Conservation (phyloP, 257 asterid genomes). For the Jasminum sambac region DNA sequence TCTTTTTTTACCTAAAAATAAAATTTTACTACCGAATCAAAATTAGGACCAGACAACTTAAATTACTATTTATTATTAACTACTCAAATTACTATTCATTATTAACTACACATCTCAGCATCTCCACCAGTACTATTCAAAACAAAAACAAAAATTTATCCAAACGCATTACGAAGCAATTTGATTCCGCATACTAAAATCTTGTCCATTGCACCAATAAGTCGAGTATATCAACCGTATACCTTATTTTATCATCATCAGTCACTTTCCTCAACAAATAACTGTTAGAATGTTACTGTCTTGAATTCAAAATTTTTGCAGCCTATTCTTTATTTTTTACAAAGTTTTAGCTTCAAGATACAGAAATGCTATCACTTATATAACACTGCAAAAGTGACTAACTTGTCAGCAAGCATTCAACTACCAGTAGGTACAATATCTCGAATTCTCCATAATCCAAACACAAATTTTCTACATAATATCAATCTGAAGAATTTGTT, state of each 20-base stretch:
- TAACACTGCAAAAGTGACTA: constrained; percentile 26
- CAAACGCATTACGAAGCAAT: background rate
- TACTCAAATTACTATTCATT: too few species aligned
- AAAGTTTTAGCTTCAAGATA: constrained; percentile 48
- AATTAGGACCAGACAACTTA: too few species aligned
- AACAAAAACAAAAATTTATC: too few species aligned
- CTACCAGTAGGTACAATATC: constrained; percentile 64
- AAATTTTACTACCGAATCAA: too few species aligned
- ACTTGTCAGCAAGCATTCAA: constrained; percentile 38
- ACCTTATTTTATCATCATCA: background rate
- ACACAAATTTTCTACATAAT: constrained; percentile 14
- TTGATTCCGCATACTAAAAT: background rate
- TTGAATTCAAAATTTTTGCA: constrained; percentile 20
- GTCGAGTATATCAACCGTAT: background rate
- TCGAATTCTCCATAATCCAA: constrained; percentile 30
- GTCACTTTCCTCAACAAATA: constrained; percentile 24
- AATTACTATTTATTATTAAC: too few species aligned
- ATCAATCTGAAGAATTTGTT: background rate
- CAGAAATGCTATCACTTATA: constrained; percentile 34
- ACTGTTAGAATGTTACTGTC: constrained; percentile 28
- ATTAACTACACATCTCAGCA: too few species aligned
- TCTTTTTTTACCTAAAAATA: too few species aligned
- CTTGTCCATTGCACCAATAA: background rate
- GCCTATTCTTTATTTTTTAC: constrained; percentile 17
- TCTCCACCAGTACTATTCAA: too few species aligned